Base-by-base conservation (phyloP, 2,329 filamentous ascomycete genomes). In the Simplicillium sp. region DNA sequence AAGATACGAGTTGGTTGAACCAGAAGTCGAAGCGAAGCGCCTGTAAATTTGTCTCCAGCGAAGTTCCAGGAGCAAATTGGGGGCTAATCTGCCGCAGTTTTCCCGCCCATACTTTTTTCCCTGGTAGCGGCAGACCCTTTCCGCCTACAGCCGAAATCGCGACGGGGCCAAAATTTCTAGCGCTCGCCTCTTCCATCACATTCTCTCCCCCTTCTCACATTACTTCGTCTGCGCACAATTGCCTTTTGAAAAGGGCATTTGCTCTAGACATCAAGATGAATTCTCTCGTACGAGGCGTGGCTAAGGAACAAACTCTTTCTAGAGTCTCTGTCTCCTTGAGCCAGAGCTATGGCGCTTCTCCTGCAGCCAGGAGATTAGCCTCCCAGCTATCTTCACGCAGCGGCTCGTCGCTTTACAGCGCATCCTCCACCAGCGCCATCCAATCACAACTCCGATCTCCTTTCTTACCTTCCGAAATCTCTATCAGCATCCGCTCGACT, bases 311-410 rank as follows among this genome's bases (percentile, higher is more conserved):
- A 46, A 58, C 58, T 48, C 55, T 71, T 34, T 56, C 61, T 14
- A 59, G 67, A 55, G 61, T 61, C 40, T 61, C 66, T 48, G 54
- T 61, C 43, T 60, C 64, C 45, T 38, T 54, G 37, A 48, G 46
- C 46, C 44, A 55, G 45, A 58, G 62, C 41, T 54, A 61, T 47
- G 59, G 65, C 56, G 68, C 64, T 60, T 65, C 66, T 40, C 68
- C 69, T 42, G 66, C 68, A 16, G 70, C 67, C 48, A 59, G 64
- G 53, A 65, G 70, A 60, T 64, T 74, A 67, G 56, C 55, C 43
- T 63, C 57, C 36, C 51, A 59, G 43, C 53, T 62, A 42, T 55
- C 56, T 25, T 33, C 13, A 5, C 31, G 15, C 31, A 13, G 31
- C 31, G 12, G 31, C 7, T 15, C 31, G 12, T 13, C 31, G 31